These are phyloP conservation scores for Diddensiella transvaalensis DNA, from an alignment of 805 yeast species.

Conservation along the genomic window DNA sequence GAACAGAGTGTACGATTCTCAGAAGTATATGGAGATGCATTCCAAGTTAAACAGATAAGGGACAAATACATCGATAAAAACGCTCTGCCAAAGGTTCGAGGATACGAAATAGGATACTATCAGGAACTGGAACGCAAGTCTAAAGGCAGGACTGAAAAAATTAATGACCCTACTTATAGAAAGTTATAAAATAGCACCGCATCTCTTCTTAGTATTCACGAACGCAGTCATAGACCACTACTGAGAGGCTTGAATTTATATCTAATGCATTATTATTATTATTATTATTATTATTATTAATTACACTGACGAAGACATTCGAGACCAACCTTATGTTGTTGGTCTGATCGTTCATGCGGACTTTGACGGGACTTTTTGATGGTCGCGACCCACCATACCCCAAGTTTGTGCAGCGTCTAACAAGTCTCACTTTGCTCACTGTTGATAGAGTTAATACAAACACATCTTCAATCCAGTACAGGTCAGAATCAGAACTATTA, in stretches of 20 bases:
- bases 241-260: no score
- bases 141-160: slow-evolving; percentile 14
- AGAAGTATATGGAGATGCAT: slow-evolving; percentile 23
- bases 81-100: slow-evolving; percentile 22
- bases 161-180: slow-evolving; percentile 20
- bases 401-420: no score
- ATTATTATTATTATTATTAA: background rate
- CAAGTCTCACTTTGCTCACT: no score
- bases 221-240: no score
- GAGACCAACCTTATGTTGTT: no score
- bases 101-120: slow-evolving; percentile 19
- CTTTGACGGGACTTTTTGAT: no score
- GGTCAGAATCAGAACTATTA: background rate
- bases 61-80: slow-evolving; percentile 14
- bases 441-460: no score
- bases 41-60: slow-evolving; percentile 10
- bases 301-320: no score
- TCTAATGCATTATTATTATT: background rate
- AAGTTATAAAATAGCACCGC: slow-evolving; percentile 11
- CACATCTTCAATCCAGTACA: background rate
- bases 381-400: no score
- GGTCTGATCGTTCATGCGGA: no score
- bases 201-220: background rate
- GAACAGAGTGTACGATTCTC: slow-evolving; percentile 19
- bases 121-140: slow-evolving; percentile 13